phyloP scores from a whole-genome alignment of 2,329 filamentous ascomycete genomes.

The Cladorrhinum sp. region DNA sequence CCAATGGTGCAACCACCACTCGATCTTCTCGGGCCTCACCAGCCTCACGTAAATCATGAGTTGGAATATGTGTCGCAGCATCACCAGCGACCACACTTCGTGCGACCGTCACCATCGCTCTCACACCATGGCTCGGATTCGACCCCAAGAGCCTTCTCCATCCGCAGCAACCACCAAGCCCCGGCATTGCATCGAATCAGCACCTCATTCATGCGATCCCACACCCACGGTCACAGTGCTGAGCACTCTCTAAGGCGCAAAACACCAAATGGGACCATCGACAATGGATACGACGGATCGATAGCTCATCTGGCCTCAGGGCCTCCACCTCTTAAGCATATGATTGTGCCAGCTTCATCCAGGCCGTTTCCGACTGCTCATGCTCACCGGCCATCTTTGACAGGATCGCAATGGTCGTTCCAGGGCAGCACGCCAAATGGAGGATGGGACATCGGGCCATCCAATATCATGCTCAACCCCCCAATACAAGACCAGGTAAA shows the following conservation, averaged over 20 bases:
- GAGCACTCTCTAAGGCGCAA: slow-evolving; percentile 87
- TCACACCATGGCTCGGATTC: slow-evolving; percentile 22
- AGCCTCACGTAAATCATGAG: slow-evolving; percentile 29
- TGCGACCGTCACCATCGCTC: slow-evolving; percentile 13
- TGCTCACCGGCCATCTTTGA: slow-evolving; percentile 17
- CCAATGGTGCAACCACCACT: slow-evolving; percentile 45
- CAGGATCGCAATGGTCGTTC: slow-evolving; percentile 26
- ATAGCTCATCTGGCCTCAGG: slow-evolving; percentile 69
- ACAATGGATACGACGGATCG: slow-evolving; percentile 86
- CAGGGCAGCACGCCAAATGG: slow-evolving; percentile 14
- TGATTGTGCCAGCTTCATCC: slow-evolving; percentile 63
- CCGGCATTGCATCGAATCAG: slow-evolving; percentile 32
- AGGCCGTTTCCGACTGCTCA: slow-evolving; percentile 34
- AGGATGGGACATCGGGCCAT: slow-evolving; percentile 23
- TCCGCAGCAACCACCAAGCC: slow-evolving; percentile 36
- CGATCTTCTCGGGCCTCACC: slow-evolving; percentile 38
- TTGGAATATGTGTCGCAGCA: slow-evolving; percentile 28
- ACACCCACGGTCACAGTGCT: slow-evolving; percentile 33
- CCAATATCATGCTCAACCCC: slow-evolving; percentile 11
- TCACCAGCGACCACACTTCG: slow-evolving; percentile 23
- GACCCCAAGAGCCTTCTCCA: slow-evolving; percentile 35
- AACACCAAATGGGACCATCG: slow-evolving; percentile 89
- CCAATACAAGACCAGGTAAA: slow-evolving; percentile 14
- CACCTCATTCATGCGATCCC: slow-evolving; percentile 27
- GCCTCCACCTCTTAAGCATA: slow-evolving; percentile 77